Evolutionary conservation across 106 monocot species (phyloP).

Genomic region (Dioscorea alata): DNA sequence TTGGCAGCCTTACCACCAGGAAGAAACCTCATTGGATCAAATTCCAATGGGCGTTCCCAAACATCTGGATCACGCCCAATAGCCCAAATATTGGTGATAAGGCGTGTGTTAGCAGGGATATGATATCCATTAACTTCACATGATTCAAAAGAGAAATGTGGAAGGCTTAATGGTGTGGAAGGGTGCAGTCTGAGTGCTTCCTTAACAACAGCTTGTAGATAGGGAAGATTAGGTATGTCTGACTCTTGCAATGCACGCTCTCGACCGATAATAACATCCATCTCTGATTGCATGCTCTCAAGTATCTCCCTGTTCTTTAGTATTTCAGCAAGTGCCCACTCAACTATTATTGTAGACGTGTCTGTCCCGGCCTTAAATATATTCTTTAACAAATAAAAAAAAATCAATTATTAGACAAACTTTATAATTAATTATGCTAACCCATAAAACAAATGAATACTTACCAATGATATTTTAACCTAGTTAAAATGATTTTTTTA

Average conservation of each 20-base stretch:
- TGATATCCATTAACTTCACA: constrained; percentile 23
- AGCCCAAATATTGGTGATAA: constrained; percentile 39
- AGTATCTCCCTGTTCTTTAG: constrained; percentile 5
- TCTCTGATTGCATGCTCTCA: constrained; percentile 5
- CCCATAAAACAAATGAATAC: too few species aligned
- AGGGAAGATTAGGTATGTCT: constrained; percentile 30
- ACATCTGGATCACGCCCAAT: constrained; percentile 23
- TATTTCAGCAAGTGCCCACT: constrained; percentile 27
- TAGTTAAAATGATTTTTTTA: too few species aligned
- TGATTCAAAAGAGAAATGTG: constrained; percentile 8
- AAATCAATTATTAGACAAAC: too few species aligned
- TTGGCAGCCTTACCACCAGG: background rate
- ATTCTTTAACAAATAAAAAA: constrained; percentile 17
- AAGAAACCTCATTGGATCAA: constrained; percentile 34
- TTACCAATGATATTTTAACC: too few species aligned
- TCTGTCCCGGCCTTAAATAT: constrained; percentile 32
- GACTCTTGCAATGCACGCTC: constrained; percentile 17
- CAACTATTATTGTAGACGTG: constrained; percentile 5
- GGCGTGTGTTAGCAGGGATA: constrained; percentile 18
- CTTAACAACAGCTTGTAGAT: constrained; percentile 29
- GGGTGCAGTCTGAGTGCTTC: constrained; percentile 36
- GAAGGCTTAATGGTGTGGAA: background rate
- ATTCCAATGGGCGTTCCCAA: constrained; percentile 34
- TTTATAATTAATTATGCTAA: too few species aligned
- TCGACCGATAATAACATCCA: constrained; percentile 10